Conservation (phyloP, 805 yeast genomes). For the Wickerhamomyces rabaulensis region DNA sequence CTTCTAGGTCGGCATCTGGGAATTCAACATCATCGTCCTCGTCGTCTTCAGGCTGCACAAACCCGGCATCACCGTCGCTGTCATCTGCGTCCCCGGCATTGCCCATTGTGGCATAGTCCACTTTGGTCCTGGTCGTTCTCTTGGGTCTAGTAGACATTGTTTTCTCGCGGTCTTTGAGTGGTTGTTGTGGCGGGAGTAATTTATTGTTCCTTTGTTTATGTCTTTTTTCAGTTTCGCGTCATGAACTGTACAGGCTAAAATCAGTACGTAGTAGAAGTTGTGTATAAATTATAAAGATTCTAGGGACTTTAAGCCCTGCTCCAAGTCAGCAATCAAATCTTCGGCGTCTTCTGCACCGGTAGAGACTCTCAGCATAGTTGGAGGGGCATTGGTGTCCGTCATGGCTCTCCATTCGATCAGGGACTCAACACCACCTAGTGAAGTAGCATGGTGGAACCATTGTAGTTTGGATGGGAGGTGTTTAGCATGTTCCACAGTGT, state of each 20-base stretch:
- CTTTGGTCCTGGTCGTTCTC: neutral
- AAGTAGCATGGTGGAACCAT: slow-evolving; percentile 85
- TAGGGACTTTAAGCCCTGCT: slow-evolving; percentile 40
- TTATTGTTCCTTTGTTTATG: too few relatives aligned
- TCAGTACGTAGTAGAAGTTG: too few relatives aligned
- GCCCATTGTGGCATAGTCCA: neutral
- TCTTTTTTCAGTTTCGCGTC: too few relatives aligned
- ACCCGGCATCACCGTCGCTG: neutral
- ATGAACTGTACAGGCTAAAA: too few relatives aligned
- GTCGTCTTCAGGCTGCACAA: neutral
- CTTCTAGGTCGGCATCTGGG: neutral
- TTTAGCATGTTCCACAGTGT: slow-evolving; percentile 49
- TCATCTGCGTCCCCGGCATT: too few relatives aligned
- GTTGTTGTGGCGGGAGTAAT: too few relatives aligned
- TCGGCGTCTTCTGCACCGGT: slow-evolving; percentile 74
- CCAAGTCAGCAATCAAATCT: slow-evolving; percentile 72
- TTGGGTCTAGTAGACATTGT: neutral
- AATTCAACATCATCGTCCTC: slow-evolving; percentile 10
- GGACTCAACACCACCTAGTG: slow-evolving; percentile 90
- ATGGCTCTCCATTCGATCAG: slow-evolving; percentile 87
- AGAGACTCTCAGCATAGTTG: slow-evolving; percentile 64
- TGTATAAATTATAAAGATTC: neutral
- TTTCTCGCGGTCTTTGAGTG: too few relatives aligned
- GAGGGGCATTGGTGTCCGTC: slow-evolving; percentile 53
- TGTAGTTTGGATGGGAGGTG: slow-evolving; percentile 58